Evolutionary conservation across 495 filamentous ascomycete genomes (phyloP).

Genomic region (Penicillium waksmanii): DNA sequence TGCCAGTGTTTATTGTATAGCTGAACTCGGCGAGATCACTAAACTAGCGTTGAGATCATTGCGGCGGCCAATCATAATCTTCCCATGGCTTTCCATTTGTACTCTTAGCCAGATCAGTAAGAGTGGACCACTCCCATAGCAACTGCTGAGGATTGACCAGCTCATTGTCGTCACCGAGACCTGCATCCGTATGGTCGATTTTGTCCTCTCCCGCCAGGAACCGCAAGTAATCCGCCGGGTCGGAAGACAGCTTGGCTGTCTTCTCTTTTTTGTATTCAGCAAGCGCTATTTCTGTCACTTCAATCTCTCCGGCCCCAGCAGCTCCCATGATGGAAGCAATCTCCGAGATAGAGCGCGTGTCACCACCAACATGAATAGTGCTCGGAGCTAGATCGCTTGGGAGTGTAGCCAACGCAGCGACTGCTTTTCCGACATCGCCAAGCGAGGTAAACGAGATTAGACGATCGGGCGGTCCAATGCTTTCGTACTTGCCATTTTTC

Average conservation of each 20-base stretch:
- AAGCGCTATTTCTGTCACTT: constrained; percentile 21
- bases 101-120: constrained; percentile 24
- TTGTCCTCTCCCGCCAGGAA: constrained; percentile 32
- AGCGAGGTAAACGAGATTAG: constrained; percentile 31
- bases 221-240: constrained; percentile 27
- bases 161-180: constrained; percentile 23
- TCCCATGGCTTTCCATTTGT: constrained; percentile 24
- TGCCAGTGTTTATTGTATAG: too few relatives aligned
- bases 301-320: constrained; percentile 24
- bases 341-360: constrained; percentile 25
- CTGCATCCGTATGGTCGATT: constrained; percentile 25
- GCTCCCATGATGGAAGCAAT: constrained; percentile 27
- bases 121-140: constrained; percentile 27
- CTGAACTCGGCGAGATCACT: not conserved
- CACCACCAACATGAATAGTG: constrained; percentile 25
- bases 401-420: constrained; percentile 23
- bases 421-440: constrained; percentile 22
- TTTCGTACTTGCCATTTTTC: constrained; percentile 24
- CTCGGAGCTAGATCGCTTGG: constrained; percentile 20
- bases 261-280: constrained; percentile 11
- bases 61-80: constrained; percentile 24
- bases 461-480: constrained; percentile 19
- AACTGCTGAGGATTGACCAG: constrained; percentile 10
- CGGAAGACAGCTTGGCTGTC: constrained; percentile 12
- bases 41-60: not conserved